A percentile compares a stretch with the other conserved stretches of the same genome.
Conservation (phyloP, 2,329 filamentous ascomycete species). For the Colletotrichum lentis region DNA sequence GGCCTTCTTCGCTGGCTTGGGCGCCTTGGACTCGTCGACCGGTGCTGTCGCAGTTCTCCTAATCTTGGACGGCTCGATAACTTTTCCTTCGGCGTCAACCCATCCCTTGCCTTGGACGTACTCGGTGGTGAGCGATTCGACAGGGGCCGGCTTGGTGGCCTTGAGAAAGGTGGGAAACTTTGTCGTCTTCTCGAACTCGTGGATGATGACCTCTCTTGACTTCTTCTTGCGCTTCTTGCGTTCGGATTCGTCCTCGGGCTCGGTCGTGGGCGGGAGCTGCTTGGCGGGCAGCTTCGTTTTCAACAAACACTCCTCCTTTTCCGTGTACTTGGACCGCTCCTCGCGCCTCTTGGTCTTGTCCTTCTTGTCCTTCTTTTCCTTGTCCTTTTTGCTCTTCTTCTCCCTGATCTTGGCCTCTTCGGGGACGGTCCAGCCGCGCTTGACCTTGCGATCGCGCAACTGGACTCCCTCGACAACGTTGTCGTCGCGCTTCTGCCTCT, state of each 20-base stretch:
- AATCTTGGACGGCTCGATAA: conserved; percentile 69
- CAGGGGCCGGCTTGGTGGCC: conserved; percentile 54
- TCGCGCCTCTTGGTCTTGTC: conserved; percentile 65
- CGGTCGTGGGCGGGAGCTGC: conserved; percentile 49
- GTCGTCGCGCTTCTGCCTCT: conserved; percentile 61
- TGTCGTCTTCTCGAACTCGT: conserved; percentile 88
- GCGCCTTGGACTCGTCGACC: conserved; percentile 41
- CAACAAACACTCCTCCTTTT: conserved; percentile 82
- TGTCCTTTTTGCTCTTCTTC: conserved; percentile 56
- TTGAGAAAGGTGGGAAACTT: conserved; percentile 86
- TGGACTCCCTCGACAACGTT: conserved; percentile 71
- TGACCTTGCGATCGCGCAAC: conserved; percentile 79
- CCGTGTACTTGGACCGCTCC: conserved; percentile 79
- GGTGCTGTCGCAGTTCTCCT: conserved; percentile 45
- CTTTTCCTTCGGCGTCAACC: conserved; percentile 79
- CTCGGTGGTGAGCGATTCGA: conserved; percentile 58
- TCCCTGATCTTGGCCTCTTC: conserved; percentile 58
- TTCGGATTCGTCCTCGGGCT: conserved; percentile 50
- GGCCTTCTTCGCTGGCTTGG: conserved; percentile 41
- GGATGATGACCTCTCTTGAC: conserved; percentile 72
- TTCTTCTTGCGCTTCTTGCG: conserved; percentile 69
- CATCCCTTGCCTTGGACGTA: conserved; percentile 89
- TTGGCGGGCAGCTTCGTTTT: conserved; percentile 73
- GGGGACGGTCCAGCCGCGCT: conserved; percentile 87
- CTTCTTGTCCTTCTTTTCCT: conserved; percentile 56